These are phyloP conservation scores for Nakazawaea wickerhamii DNA, from an alignment of 805 yeast species.

Conservation along the genomic window DNA sequence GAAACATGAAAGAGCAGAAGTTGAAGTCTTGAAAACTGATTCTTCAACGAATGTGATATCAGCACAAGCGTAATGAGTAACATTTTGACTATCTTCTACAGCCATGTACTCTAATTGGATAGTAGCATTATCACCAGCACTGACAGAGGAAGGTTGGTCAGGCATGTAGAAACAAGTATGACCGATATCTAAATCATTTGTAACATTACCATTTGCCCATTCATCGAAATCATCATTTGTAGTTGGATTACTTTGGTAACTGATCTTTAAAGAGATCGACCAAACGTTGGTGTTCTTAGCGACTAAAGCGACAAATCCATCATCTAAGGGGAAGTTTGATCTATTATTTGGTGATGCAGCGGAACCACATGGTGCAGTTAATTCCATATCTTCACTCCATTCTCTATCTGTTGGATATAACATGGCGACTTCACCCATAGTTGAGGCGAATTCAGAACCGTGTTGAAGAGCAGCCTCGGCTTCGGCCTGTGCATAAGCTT, in stretches of 20 bases:
- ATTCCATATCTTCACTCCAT: slow-evolving; percentile 41
- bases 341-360: slow-evolving; percentile 31
- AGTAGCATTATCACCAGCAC: slow-evolving; percentile 37
- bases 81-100: slow-evolving; percentile 30
- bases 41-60: slow-evolving; percentile 39
- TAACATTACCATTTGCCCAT: slow-evolving; percentile 33
- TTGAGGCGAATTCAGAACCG: slow-evolving; percentile 30
- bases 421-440: slow-evolving; percentile 36
- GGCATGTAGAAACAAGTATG: slow-evolving; percentile 43
- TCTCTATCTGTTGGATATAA: slow-evolving; percentile 38
- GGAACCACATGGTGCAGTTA: slow-evolving; percentile 43
- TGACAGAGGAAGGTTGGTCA: slow-evolving; percentile 32
- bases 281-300: slow-evolving; percentile 36
- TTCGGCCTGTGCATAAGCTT: slow-evolving; percentile 18
- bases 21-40: slow-evolving; percentile 30
- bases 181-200: slow-evolving; percentile 36
- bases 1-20: slow-evolving; percentile 33
- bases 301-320: slow-evolving; percentile 41
- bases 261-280: slow-evolving; percentile 34
- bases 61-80: slow-evolving; percentile 41
- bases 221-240: slow-evolving; percentile 34
- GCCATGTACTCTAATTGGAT: slow-evolving; percentile 42
- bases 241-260: slow-evolving; percentile 34
- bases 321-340: slow-evolving; percentile 40
- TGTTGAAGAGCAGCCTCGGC: slow-evolving; percentile 28